phyloP scores from a whole-genome alignment of 1,139 yeast species.

The Hemisphaericaspora xylofermentans region DNA sequence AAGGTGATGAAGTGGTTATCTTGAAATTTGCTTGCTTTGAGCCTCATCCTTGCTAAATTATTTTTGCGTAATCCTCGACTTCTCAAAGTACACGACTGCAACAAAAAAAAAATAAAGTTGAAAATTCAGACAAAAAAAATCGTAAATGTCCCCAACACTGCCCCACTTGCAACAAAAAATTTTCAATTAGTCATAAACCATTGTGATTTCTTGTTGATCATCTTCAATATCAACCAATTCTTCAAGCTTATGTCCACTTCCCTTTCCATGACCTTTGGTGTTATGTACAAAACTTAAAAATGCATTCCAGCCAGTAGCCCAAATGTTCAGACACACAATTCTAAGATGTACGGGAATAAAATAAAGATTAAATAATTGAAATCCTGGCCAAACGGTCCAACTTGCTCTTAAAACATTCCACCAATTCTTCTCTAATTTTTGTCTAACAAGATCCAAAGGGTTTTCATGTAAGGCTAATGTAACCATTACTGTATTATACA shows the following conservation, averaged over 20 bases:
- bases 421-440: constrained; percentile 41
- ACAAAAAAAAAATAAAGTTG: too few relatives aligned
- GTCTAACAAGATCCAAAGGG: constrained; percentile 33
- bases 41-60: too few relatives aligned
- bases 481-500: constrained; percentile 44
- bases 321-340: constrained; percentile 38
- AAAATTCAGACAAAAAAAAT: too few relatives aligned
- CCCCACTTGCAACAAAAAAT: constrained; percentile 4
- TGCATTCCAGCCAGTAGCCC: constrained; percentile 48
- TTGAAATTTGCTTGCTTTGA: too few relatives aligned
- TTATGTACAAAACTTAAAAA: constrained; percentile 46
- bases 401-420: constrained; percentile 42
- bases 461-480: constrained; percentile 37
- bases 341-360: constrained; percentile 44
- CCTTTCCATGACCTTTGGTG: constrained; percentile 46
- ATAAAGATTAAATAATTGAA: constrained; percentile 39
- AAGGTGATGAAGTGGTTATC: too few relatives aligned
- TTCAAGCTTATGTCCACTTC: constrained; percentile 36
- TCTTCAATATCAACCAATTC: constrained; percentile 43
- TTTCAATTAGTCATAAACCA: constrained; percentile 24
- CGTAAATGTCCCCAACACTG: not conserved
- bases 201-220: constrained; percentile 27
- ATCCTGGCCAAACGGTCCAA: constrained; percentile 48
- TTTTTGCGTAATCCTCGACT: too few relatives aligned
- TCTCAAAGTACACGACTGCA: too few relatives aligned